These are phyloP conservation scores for Epithemia pelagica DNA, from an alignment of 108 stramenopile genomes.

Conservation along the genomic window DNA sequence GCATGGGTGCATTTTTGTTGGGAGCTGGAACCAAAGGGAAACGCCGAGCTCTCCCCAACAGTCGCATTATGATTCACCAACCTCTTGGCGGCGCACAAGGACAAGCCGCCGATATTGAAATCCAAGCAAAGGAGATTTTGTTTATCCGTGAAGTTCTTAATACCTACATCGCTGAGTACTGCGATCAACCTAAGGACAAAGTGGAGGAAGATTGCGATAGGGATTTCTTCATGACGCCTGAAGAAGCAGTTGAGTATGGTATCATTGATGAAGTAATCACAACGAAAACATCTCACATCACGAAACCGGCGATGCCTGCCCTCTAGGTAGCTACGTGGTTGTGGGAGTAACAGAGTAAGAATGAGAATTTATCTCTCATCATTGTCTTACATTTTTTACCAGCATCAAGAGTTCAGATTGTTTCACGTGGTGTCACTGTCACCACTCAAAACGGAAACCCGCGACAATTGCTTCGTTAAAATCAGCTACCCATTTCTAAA, in stretches of 20 bases:
- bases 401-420: no score
- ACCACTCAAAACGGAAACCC: background rate
- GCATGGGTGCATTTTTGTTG: conserved; percentile 81
- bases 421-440: background rate
- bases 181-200: conserved; percentile 90
- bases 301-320: conserved; percentile 70
- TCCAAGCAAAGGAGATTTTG: conserved; percentile 97
- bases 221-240: conserved; percentile 98
- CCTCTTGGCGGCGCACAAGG: conserved; percentile 96
- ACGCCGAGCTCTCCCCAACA: conserved; percentile 84
- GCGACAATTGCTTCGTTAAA: background rate
- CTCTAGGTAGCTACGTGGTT: no score
- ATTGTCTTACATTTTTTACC: no score
- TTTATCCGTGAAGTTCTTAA: conserved; percentile 88
- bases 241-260: conserved; percentile 95
- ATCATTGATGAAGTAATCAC: conserved; percentile 96
- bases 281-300: conserved; percentile 88
- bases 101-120: conserved; percentile 97
- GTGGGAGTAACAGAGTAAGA: no score
- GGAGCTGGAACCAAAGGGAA: conserved; percentile 85
- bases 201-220: conserved; percentile 94
- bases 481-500: no score
- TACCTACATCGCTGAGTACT: conserved; percentile 91
- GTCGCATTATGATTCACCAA: conserved; percentile 98
- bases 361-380: no score